Conservation (phyloP, 768 basidiomycete genomes). For the Cantharellus anzutake region DNA sequence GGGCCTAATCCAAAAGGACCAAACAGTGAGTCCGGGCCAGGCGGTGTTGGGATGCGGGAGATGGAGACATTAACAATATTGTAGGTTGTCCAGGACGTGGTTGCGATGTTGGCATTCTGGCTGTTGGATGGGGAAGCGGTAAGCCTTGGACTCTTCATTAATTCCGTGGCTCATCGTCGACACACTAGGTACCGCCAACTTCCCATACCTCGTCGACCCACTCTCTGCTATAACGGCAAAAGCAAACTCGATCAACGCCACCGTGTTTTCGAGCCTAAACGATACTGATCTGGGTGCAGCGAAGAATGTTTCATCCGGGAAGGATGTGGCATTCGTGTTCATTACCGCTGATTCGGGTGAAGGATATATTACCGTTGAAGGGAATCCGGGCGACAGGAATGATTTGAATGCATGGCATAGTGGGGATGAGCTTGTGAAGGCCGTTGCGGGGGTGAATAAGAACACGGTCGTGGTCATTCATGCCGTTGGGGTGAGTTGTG, state of each 20-base stretch:
- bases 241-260: conserved; percentile 41
- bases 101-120: conserved; percentile 38
- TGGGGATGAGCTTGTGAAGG: conserved; percentile 16
- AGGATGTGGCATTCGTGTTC: conserved; percentile 58
- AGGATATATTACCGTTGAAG: conserved; percentile 30
- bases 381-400: conserved; percentile 14
- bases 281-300: conserved; percentile 43
- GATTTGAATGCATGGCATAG: conserved; percentile 19
- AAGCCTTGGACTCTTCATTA: too few species aligned
- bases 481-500: conserved; percentile 2
- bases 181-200: conserved; percentile 13
- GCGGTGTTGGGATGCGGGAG: too few species aligned
- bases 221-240: too few species aligned
- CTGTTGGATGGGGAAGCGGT: conserved; percentile 91
- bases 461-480: conserved; percentile 21
- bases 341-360: conserved; percentile 74
- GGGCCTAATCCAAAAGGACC: too few species aligned
- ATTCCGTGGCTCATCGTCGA: too few species aligned
- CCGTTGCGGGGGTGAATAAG: conserved; percentile 15
- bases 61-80: too few species aligned
- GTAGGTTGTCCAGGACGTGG: conserved; percentile 35
- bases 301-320: conserved; percentile 24
- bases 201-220: conserved; percentile 65
- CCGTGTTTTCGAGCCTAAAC: conserved; percentile 44
- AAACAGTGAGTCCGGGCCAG: too few species aligned